A percentile compares a stretch with the other conserved stretches of the same genome.
Conservation (phyloP, 192 early-diverging fungal genomes). For the Powellomyces hirtus region DNA sequence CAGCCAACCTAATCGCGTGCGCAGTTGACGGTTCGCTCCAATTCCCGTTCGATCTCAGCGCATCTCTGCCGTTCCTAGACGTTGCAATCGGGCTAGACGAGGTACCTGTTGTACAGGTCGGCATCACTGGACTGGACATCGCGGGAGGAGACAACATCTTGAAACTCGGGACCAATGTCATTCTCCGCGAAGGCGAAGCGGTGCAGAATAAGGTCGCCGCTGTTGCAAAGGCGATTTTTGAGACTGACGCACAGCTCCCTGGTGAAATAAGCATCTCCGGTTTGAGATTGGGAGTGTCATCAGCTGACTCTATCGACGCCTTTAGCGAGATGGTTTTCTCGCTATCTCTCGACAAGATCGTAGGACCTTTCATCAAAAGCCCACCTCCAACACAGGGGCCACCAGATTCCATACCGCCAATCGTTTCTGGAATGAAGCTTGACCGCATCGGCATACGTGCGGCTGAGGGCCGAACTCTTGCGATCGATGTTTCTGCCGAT, state of each 20-base stretch:
- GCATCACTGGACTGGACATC: conserved; percentile 15
- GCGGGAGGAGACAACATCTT: neutral
- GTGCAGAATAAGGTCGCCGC: conserved; percentile 13
- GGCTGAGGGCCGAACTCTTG: neutral
- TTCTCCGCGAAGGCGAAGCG: conserved; percentile 11
- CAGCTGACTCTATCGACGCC: conserved; percentile 14
- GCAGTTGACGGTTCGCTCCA: conserved; percentile 2
- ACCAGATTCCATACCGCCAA: neutral
- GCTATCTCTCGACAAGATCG: neutral
- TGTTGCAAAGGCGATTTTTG: conserved; percentile 13
- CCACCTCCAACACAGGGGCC: neutral
- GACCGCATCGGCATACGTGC: neutral
- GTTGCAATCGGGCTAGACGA: conserved; percentile 12
- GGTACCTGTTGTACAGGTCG: neutral
- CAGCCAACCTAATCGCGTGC: conserved; percentile 5
- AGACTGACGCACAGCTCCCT: conserved; percentile 5
- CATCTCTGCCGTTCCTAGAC: conserved; percentile 19
- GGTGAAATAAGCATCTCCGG: conserved; percentile 15
- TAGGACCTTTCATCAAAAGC: neutral
- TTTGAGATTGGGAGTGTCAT: conserved; percentile 9
- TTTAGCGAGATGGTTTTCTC: conserved; percentile 14
- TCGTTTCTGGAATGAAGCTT: neutral
- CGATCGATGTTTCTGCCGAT: neutral
- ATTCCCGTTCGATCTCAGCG: conserved; percentile 10
- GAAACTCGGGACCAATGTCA: neutral